Percentiles rank a stretch among this genome's conserved stretches.
Evolutionary conservation across 2,329 filamentous ascomycete species (phyloP).

Genomic region (Aspergillus jensenii): DNA sequence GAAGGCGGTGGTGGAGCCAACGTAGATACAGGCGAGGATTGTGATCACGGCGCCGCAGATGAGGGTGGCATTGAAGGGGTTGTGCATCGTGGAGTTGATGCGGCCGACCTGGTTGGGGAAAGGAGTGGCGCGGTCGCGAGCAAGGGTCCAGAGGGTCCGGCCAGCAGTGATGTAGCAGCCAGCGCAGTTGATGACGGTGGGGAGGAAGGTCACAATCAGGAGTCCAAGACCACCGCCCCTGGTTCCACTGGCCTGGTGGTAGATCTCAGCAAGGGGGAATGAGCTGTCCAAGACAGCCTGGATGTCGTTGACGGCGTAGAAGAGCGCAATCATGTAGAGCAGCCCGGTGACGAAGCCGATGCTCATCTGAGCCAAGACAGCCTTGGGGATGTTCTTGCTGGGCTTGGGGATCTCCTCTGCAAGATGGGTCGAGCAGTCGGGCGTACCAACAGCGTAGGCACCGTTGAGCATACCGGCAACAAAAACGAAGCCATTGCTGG

Average conservation of each 20-base stretch:
- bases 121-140: conserved; percentile 62
- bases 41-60: conserved; percentile 54
- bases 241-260: conserved; percentile 49
- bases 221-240: conserved; percentile 57
- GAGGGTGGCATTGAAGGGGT: conserved; percentile 60
- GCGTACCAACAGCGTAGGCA: conserved; percentile 66
- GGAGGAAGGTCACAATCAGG: conserved; percentile 57
- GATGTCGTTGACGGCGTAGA: conserved; percentile 51
- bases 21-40: conserved; percentile 56
- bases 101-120: conserved; percentile 53
- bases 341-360: conserved; percentile 50
- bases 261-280: conserved; percentile 51
- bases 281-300: conserved; percentile 23
- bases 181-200: conserved; percentile 53
- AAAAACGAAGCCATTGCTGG: conserved; percentile 62
- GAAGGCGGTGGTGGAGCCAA: conserved; percentile 57
- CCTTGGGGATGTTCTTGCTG: conserved; percentile 50
- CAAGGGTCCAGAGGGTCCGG: conserved; percentile 60
- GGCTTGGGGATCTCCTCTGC: conserved; percentile 62
- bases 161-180: conserved; percentile 62
- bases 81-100: conserved; percentile 56
- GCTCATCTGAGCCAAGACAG: conserved; percentile 49
- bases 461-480: conserved; percentile 67
- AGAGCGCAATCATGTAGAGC: conserved; percentile 50
- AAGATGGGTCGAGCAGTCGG: conserved; percentile 65